Evolutionary conservation across 352 stramenopile species (phyloP).

Genomic region (Globisporangium ultimum): DNA sequence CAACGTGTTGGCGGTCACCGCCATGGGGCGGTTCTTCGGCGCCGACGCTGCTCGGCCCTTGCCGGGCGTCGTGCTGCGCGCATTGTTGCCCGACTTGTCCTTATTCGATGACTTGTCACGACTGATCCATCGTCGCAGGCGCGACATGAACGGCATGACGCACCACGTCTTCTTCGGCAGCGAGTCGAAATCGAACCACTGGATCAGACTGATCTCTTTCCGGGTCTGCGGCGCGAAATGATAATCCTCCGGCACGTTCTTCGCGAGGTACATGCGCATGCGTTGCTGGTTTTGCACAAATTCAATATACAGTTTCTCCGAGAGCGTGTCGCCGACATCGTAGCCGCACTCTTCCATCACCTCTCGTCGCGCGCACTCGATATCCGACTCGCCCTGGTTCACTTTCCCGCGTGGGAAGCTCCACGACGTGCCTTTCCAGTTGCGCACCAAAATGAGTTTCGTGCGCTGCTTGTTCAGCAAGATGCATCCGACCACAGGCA

Average conservation of each 20-base stretch:
- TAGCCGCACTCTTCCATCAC: constrained; percentile 93
- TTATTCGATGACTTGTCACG: constrained; percentile 52
- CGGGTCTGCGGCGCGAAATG: constrained; percentile 91
- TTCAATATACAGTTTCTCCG: constrained; percentile 78
- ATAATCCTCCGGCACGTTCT: constrained; percentile 89
- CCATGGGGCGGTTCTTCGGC: constrained; percentile 63
- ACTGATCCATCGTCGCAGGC: constrained; percentile 89
- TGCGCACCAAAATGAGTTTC: constrained; percentile 90
- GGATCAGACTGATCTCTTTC: constrained; percentile 93
- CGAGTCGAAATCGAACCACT: constrained; percentile 88
- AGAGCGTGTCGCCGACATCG: constrained; percentile 75
- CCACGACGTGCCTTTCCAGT: constrained; percentile 91
- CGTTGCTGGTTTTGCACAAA: constrained; percentile 86
- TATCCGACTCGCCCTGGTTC: constrained; percentile 89
- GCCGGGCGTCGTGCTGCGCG: constrained; percentile 25
- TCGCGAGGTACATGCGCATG: constrained; percentile 92
- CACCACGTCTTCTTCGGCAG: constrained; percentile 94
- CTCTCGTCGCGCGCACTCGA: constrained; percentile 88
- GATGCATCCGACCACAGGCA: constrained; percentile 94
- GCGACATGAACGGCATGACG: constrained; percentile 91
- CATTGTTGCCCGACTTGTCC: constrained; percentile 25
- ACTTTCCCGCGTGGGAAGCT: constrained; percentile 93
- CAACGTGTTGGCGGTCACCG: constrained; percentile 29
- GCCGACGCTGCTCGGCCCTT: constrained; percentile 70
- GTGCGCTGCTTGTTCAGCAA: constrained; percentile 83